A percentile compares a stretch with the other conserved stretches of the same genome.
Conservation (phyloP, 495 filamentous ascomycete genomes). For the Tetracladium marchalianum region DNA sequence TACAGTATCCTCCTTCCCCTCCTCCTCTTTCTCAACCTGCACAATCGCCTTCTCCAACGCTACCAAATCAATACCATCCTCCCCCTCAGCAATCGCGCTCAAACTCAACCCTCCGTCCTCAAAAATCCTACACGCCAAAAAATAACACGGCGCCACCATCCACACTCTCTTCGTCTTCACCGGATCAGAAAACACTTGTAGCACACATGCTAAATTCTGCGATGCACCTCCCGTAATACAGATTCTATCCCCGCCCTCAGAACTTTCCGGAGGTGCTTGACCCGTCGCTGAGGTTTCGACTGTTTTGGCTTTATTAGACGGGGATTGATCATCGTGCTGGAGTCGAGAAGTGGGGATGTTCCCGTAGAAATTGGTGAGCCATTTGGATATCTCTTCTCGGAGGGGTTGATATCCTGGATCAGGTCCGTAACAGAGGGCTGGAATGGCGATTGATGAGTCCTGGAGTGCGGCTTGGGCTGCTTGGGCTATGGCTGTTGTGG, state of each 20-base stretch:
- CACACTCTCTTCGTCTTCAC: slow-evolving; percentile 65
- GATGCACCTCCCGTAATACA: slow-evolving; percentile 74
- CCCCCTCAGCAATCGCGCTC: slow-evolving; percentile 61
- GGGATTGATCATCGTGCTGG: too few relatives aligned
- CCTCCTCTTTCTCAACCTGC: slow-evolving; percentile 10
- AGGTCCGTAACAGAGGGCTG: slow-evolving; percentile 65
- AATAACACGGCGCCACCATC: slow-evolving; percentile 73
- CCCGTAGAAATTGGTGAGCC: slow-evolving; percentile 56
- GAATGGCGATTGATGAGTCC: slow-evolving; percentile 40
- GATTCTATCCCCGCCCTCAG: slow-evolving; percentile 39
- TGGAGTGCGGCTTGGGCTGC: slow-evolving; percentile 48
- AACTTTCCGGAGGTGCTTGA: too few relatives aligned
- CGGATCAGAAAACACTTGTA: slow-evolving; percentile 71
- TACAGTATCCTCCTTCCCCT: not conserved
- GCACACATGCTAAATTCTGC: slow-evolving; percentile 61
- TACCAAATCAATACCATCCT: slow-evolving; percentile 58
- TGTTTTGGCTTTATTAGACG: slow-evolving; percentile 16
- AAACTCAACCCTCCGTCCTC: slow-evolving; percentile 66
- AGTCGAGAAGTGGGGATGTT: slow-evolving; percentile 17
- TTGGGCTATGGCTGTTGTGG: slow-evolving; percentile 41
- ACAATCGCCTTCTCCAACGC: slow-evolving; percentile 31
- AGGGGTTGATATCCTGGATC: slow-evolving; percentile 64
- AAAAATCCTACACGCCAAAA: slow-evolving; percentile 68
- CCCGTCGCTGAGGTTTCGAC: slow-evolving; percentile 21
- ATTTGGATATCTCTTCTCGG: slow-evolving; percentile 51